These are phyloP conservation scores for Colletotrichum shisoi DNA, from an alignment of 2,329 filamentous ascomycete species.

Conservation along the genomic window DNA sequence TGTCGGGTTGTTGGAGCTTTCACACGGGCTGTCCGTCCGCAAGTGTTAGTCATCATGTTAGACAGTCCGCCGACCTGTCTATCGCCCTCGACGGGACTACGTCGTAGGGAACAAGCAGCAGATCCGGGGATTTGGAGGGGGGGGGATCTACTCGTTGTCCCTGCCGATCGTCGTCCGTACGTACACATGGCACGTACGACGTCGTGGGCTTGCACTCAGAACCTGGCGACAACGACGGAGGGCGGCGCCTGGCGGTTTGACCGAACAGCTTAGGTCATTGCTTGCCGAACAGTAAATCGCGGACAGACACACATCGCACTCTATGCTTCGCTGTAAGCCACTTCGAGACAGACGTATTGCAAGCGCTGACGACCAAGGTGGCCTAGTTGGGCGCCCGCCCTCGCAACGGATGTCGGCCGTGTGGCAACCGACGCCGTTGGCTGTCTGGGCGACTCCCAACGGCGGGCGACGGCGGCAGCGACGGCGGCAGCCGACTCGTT, in stretches of 20 bases:
- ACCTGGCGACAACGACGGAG: conserved; percentile 2
- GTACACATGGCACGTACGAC: background rate
- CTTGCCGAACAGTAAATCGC: too few relatives aligned
- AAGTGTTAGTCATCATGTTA: background rate
- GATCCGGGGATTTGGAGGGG: conserved; percentile 6
- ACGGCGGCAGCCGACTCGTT: conserved; percentile 1
- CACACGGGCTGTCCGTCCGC: background rate
- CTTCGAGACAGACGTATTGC: too few relatives aligned
- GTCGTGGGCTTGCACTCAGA: background rate
- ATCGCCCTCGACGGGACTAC: background rate
- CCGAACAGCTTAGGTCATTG: too few relatives aligned
- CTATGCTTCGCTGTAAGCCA: too few relatives aligned
- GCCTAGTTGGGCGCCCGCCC: background rate
- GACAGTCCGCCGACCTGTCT: background rate
- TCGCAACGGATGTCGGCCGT: conserved; percentile 7
- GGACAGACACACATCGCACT: too few relatives aligned
- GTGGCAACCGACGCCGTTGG: background rate
- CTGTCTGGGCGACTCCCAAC: background rate
- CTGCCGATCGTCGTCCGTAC: conserved; percentile 22
- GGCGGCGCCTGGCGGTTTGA: background rate
- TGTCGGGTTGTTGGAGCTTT: background rate
- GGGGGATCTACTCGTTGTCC: conserved; percentile 13
- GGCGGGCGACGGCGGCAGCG: too few relatives aligned
- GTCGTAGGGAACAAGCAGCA: conserved; percentile 1
- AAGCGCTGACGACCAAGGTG: background rate